Evolutionary conservation across 306 rosid species (phyloP), one percentile per base, ranked within the genome.

Genomic region (Gleditsia sinensis): DNA sequence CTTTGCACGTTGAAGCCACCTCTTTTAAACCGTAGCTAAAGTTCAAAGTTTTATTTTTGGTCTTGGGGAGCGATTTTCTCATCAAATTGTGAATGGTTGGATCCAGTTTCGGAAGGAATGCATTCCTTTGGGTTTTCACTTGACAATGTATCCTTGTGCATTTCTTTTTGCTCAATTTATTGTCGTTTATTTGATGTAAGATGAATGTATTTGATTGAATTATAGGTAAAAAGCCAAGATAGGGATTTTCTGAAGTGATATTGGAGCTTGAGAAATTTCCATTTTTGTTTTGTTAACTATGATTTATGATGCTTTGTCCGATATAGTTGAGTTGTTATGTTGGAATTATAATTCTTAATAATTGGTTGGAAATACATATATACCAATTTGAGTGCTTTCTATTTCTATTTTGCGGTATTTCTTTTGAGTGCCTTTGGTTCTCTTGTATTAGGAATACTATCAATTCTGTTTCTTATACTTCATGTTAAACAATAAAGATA

Each of bases 311-410:
- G 56, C 55, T 50, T 72, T 80, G 65, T 72, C 19, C 55, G 9
- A 12, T 67, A 20, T 60, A 30, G 71, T 54, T 76, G 77, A 72
- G 77, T 76, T 53, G 75, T 80, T 67, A 23, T 72, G 34, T 59
- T 60, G 70, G 48, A 72, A 67, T 72, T 75, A 60, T 71, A 46
- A 56, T 27, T 53, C 48, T 55, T 72, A 68, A 84, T 62, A 27
- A 61, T 83, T 69, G 78, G 67, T 76, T 68, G 57, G 24, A 74
- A 53, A 72, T 69, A 45, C 67, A 2, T 58, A 77, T 74, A 75
- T 27, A 55, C 78, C 71, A 46, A 55, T 72, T 68, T 69, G 54
- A 37, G 70, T 54, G 34, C 74, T 51, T 75, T 63, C 62, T 16
- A 5, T 72, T 76, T 76, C 4, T 65, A 21, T 67, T 36, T 56